Percentiles rank a stretch among this genome's conserved stretches.
phyloP scores from a whole-genome alignment of 768 basidiomycete genomes.

The Neoboletus magnificus region DNA sequence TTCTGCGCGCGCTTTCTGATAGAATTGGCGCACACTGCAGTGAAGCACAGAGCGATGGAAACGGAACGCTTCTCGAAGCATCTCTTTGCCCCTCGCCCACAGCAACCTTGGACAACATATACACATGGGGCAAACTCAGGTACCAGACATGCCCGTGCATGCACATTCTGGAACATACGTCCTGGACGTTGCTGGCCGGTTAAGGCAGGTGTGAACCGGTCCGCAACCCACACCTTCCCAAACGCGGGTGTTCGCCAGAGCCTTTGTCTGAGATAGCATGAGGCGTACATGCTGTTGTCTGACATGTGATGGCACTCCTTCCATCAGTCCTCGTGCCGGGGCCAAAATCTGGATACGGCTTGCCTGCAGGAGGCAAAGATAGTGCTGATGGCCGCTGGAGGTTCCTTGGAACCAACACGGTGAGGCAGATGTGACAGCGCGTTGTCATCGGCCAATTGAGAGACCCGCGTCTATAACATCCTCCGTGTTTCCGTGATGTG shows the following conservation, averaged over 20 bases:
- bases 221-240: background rate
- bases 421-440: background rate
- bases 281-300: conserved; percentile 2
- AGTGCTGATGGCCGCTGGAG: background rate
- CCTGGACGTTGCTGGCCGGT: background rate
- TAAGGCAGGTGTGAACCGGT: background rate
- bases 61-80: background rate
- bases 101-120: background rate
- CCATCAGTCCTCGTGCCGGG: background rate
- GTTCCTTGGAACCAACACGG: background rate
- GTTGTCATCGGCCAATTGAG: background rate
- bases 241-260: background rate
- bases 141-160: background rate
- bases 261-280: conserved; percentile 2
- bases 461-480: background rate
- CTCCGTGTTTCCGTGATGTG: background rate
- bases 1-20: background rate
- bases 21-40: background rate
- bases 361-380: background rate
- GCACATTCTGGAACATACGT: background rate
- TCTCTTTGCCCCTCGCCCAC: background rate
- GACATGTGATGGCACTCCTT: background rate
- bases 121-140: background rate
- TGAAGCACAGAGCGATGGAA: background rate
- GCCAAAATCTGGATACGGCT: background rate